Conservation (phyloP, 2,329 filamentous ascomycete genomes). For the Ilyonectria mors-panacis region DNA sequence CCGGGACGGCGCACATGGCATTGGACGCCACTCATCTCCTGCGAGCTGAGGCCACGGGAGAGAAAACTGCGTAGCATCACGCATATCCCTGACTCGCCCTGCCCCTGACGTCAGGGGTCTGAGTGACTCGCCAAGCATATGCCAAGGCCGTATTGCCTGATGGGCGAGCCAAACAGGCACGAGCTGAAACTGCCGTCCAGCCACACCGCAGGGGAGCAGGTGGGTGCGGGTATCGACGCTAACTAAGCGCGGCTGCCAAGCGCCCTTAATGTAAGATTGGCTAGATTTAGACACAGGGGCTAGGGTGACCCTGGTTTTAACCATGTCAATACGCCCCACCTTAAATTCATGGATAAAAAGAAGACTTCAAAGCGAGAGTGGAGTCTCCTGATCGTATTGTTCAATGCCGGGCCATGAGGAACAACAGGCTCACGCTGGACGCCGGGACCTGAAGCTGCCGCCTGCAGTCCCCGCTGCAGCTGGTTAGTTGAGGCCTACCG, state of each 20-base stretch:
- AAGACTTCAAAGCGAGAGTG: too few relatives aligned
- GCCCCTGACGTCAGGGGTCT: neutral
- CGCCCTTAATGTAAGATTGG: neutral
- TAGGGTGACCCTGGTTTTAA: neutral
- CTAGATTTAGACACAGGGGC: neutral
- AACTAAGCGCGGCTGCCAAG: neutral
- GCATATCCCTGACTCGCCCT: neutral
- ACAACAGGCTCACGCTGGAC: too few relatives aligned
- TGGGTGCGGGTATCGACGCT: neutral
- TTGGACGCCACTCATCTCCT: neutral
- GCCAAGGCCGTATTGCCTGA: neutral
- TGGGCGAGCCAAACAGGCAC: neutral
- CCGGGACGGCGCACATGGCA: neutral
- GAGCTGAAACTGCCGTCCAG: slow-evolving; percentile 3
- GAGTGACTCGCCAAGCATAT: neutral
- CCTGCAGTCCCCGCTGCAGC: too few relatives aligned
- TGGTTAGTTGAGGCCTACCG: too few relatives aligned
- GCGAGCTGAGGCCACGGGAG: neutral
- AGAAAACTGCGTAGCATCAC: neutral
- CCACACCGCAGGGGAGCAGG: neutral
- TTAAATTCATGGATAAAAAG: too few relatives aligned
- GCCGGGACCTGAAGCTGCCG: too few relatives aligned
- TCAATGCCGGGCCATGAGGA: too few relatives aligned
- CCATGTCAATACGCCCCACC: too few relatives aligned
- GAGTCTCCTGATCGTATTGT: too few relatives aligned